phyloP scores from a whole-genome alignment of 305 asterid species.

The Petunia hybrid region DNA sequence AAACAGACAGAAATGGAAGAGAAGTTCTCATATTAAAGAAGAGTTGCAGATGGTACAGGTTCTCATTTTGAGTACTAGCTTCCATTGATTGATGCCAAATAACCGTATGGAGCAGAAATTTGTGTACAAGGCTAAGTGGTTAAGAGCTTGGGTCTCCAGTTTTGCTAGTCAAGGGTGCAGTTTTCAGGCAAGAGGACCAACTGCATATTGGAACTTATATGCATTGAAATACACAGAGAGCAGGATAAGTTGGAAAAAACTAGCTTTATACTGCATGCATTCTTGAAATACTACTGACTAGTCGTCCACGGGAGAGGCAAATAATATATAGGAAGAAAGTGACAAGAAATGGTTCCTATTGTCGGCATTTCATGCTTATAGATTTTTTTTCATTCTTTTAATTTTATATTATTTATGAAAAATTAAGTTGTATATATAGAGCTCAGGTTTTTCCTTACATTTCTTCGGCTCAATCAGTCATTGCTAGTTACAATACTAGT shows the following conservation, averaged over 20 bases:
- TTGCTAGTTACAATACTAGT: not conserved
- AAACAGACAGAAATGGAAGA: constrained; percentile 48
- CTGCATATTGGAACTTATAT: not conserved
- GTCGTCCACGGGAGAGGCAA: constrained; percentile 32
- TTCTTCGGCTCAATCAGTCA: not conserved
- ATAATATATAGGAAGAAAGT: not conserved
- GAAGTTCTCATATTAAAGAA: constrained; percentile 43
- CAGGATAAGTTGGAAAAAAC: not conserved
- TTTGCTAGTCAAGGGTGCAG: constrained; percentile 31
- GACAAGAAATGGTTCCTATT: not conserved
- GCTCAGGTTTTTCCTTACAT: not conserved
- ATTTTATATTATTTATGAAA: not conserved
- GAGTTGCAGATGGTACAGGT: not conserved
- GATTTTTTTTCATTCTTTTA: not conserved
- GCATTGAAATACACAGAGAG: not conserved
- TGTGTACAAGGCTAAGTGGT: constrained; percentile 43
- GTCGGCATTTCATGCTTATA: constrained; percentile 14
- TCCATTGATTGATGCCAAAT: not conserved
- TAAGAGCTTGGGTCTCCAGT: constrained; percentile 31
- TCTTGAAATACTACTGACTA: not conserved
- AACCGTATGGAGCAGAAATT: not conserved
- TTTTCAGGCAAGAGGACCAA: constrained; percentile 32
- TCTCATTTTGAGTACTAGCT: constrained; percentile 28
- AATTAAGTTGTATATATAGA: not conserved
- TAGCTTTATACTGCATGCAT: constrained; percentile 6